A percentile compares a stretch with the other conserved stretches of the same genome.
Conservation (phyloP, 1,139 yeast species). For the Arxiozyma heterogenica region DNA sequence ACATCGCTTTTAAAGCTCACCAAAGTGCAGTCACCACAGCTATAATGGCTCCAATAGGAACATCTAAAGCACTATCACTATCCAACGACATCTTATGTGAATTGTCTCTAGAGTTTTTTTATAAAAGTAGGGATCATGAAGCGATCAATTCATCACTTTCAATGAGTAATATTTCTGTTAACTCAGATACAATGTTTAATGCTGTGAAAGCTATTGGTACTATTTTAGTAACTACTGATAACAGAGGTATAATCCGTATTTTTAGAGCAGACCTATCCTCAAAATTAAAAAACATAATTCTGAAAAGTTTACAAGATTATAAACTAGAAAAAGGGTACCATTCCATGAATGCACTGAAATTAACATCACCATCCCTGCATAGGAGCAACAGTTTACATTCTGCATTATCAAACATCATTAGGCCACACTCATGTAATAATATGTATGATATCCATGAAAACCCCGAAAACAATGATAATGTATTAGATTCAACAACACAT, state of each 20-base stretch:
- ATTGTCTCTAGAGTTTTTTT: slow-evolving; percentile 35
- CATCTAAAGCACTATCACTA: slow-evolving; percentile 54
- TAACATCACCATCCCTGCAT: slow-evolving; percentile 8
- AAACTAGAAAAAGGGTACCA: slow-evolving; percentile 2
- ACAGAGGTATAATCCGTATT: slow-evolving; percentile 61
- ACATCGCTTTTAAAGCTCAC: slow-evolving; percentile 71
- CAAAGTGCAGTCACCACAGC: slow-evolving; percentile 67
- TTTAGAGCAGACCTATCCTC: slow-evolving; percentile 72
- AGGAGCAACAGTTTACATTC: slow-evolving; percentile 3
- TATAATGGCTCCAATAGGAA: slow-evolving; percentile 65
- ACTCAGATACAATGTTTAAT: slow-evolving; percentile 6
- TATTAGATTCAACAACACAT: not conserved
- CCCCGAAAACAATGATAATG: not conserved
- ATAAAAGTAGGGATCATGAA: slow-evolving; percentile 11
- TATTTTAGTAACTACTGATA: slow-evolving; percentile 66
- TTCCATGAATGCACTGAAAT: slow-evolving; percentile 7
- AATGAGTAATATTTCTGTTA: not conserved
- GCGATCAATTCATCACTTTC: not conserved
- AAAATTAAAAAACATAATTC: slow-evolving; percentile 31
- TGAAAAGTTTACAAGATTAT: slow-evolving; percentile 17
- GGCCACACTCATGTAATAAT: slow-evolving; percentile 5
- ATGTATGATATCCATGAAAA: not conserved
- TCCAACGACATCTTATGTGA: slow-evolving; percentile 78
- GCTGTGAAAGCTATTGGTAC: slow-evolving; percentile 29
- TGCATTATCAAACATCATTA: slow-evolving; percentile 6